Evolutionary conservation across 495 filamentous ascomycete species (phyloP).

Genomic region (Podospora comata): DNA sequence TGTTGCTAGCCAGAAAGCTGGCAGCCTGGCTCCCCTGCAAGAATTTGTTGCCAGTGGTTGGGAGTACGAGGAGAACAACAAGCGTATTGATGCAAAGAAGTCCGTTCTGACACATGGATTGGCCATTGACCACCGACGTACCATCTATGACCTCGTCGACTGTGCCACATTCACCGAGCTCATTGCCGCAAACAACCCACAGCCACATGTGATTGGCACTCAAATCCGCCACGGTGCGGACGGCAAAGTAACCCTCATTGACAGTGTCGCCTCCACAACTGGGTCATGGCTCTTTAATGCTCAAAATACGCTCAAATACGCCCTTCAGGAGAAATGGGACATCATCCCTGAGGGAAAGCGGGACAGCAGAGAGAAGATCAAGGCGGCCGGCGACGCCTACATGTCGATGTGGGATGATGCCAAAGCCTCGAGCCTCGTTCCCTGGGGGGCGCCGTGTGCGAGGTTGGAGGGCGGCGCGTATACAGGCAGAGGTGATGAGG

Average conservation of each 20-base stretch:
- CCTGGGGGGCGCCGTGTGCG: conserved; percentile 42
- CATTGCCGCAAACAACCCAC: conserved; percentile 31
- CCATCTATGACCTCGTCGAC: conserved; percentile 29
- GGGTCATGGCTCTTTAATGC: conserved; percentile 45
- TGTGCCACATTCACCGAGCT: conserved; percentile 43
- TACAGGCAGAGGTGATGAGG: conserved; percentile 37
- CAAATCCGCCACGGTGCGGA: conserved; percentile 36
- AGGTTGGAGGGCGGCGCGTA: conserved; percentile 41
- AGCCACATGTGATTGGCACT: conserved; percentile 43
- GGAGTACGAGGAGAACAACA: conserved; percentile 32
- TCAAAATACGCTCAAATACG: conserved; percentile 37
- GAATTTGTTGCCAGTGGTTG: conserved; percentile 17
- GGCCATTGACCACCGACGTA: conserved; percentile 34
- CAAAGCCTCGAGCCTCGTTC: conserved; percentile 33
- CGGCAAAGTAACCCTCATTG: conserved; percentile 34
- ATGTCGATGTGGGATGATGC: conserved; percentile 40
- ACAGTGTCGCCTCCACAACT: conserved; percentile 39
- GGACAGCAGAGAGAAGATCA: conserved; percentile 29
- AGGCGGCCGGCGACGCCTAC: conserved; percentile 41
- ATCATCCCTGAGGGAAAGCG: conserved; percentile 34
- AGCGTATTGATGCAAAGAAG: conserved; percentile 27
- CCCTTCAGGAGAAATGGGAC: conserved; percentile 37
- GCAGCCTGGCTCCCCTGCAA: conserved; percentile 26
- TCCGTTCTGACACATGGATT: conserved; percentile 31
- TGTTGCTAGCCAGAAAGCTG: conserved; percentile 39